A percentile compares a stretch with the other conserved stretches of the same genome.
Conservation (phyloP, 1,139 yeast genomes). For the Geotrichum restrictum region DNA sequence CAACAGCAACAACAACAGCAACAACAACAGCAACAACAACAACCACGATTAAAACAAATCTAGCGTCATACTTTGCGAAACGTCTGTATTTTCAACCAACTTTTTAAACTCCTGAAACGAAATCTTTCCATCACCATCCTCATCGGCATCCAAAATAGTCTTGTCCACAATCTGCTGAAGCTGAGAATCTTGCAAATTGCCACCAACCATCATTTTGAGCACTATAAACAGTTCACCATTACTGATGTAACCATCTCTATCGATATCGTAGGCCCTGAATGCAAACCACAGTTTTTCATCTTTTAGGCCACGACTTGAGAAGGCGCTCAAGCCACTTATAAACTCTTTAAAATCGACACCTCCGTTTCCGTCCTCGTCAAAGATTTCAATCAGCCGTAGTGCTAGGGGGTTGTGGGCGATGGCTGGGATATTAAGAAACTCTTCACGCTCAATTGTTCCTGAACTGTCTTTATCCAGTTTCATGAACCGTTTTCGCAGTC, state of each 20-base stretch:
- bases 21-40: too few relatives aligned
- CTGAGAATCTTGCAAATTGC: constrained; percentile 77
- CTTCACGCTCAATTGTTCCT: constrained; percentile 86
- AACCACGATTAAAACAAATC: constrained; percentile 35
- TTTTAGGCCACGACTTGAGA: constrained; percentile 77
- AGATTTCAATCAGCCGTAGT: constrained; percentile 85
- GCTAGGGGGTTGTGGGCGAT: constrained; percentile 88
- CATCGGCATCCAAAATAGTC: constrained; percentile 91
- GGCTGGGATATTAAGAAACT: constrained; percentile 89
- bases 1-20: too few relatives aligned
- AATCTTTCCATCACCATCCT: constrained; percentile 83
- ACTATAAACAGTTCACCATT: constrained; percentile 92
- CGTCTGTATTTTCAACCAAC: constrained; percentile 40
- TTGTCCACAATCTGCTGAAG: constrained; percentile 95
- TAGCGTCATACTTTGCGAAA: constrained; percentile 41
- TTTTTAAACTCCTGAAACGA: constrained; percentile 81
- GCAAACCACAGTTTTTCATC: constrained; percentile 85
- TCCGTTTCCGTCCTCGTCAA: constrained; percentile 90
- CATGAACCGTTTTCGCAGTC: constrained; percentile 88
- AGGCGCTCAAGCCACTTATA: constrained; percentile 82
- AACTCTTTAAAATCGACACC: constrained; percentile 94
- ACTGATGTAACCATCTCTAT: constrained; percentile 88
- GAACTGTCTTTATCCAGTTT: constrained; percentile 88
- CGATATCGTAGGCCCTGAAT: constrained; percentile 90
- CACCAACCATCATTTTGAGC: constrained; percentile 95